phyloP scores from a whole-genome alignment of 192 early-diverging fungal species.

The Oehlia diaphana region DNA sequence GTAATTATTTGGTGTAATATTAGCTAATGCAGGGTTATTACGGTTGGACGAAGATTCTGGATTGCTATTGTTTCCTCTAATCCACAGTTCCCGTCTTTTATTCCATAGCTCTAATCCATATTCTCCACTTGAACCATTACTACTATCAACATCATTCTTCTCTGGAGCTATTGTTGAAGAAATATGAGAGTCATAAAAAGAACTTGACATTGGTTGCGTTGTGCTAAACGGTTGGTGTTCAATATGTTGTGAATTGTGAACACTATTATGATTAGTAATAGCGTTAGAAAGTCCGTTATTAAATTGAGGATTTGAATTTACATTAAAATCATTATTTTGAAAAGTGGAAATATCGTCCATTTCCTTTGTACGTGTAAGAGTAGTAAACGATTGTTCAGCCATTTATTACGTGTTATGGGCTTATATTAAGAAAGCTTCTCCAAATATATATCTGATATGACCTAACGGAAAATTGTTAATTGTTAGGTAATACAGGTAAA shows the following conservation, averaged over 20 bases:
- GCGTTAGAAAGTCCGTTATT: neutral
- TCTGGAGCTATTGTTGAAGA: neutral
- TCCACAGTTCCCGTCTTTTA: slow-evolving; percentile 49
- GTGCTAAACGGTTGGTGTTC: neutral
- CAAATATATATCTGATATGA: neutral
- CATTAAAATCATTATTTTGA: neutral
- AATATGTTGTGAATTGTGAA: neutral
- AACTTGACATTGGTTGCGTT: neutral
- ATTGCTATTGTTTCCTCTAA: slow-evolving; percentile 8
- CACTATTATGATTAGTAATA: neutral
- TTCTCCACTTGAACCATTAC: neutral
- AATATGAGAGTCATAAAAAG: neutral
- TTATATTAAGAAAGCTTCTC: neutral
- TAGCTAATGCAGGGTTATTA: slow-evolving; percentile 36
- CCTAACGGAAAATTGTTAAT: neutral
- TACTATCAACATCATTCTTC: neutral
- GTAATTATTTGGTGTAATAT: slow-evolving; percentile 36
- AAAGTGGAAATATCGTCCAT: neutral
- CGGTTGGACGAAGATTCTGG: slow-evolving; percentile 12
- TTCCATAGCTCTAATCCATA: slow-evolving; percentile 50
- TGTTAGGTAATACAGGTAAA: too few relatives aligned
- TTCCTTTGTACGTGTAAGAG: neutral
- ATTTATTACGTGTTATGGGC: neutral
- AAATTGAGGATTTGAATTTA: neutral
- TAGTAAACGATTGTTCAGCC: neutral